Evolutionary conservation across 139 green algal species (phyloP), one percentile per base, ranked within the genome.

Genomic region (Chlamydomonas sp.): DNA sequence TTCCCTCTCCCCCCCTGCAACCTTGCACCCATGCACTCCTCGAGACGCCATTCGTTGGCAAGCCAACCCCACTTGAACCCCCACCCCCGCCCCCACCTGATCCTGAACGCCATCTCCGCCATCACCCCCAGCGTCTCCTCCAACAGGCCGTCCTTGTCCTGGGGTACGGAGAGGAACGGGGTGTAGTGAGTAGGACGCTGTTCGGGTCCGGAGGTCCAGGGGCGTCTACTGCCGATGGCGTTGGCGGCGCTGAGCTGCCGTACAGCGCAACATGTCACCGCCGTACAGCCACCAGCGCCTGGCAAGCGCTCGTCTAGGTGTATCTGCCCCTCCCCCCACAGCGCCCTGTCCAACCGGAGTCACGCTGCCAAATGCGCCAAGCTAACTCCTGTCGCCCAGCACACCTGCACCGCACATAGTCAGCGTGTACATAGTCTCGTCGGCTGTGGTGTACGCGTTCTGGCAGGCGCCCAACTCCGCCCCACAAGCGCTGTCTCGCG

Each of bases 401-500:
- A 49, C 79, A 66, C 66, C 66, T 76, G 63, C 73, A 63, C 63
- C 84, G 69, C 83, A 83, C 83, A 91, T 81, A 2, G 88, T 75
- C 18, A 93, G 85, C 91, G 82, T 90, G 90, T 96, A 98, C 66
- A 95, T 90, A 1, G 95, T 98, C 90, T 98, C 95, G 73, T 95
- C 96, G 4, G 91, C 91, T 17, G 88, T 93, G 14, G 96, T 98
- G 92, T 98, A 97, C 5, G 96, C 96, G 88, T 98, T 98, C 89
- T 93, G 93, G 87, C 95, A 98, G 7, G 96, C 96, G 0, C 96
- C 96, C 89, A 98, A 98, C 59, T 95, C 92, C 0, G 95, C 95
- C 10, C 96, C 96, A 49, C 31, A 49, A 49, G 31, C 31, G 31
- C 31, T 49, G 31, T 49, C 31, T 49, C 31, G 31, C 31, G 31